These are phyloP conservation scores for Trichomonascaceae sp. DNA, from an alignment of 1,139 yeast genomes.

Conservation along the genomic window DNA sequence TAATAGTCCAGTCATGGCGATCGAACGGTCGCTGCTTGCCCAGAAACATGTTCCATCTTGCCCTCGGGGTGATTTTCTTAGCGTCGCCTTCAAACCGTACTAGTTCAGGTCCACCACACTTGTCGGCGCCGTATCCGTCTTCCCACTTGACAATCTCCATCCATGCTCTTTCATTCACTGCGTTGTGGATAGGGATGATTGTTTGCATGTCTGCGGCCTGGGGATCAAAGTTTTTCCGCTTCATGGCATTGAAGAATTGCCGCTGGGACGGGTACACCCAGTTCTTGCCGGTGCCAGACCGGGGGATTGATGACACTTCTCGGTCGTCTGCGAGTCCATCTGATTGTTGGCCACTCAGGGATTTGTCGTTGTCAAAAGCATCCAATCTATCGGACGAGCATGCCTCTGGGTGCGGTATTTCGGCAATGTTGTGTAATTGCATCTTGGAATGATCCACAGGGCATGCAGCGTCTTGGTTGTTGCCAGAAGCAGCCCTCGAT, in stretches of 20 bases:
- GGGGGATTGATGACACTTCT: conserved; percentile 72
- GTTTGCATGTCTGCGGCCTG: conserved; percentile 71
- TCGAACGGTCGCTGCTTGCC: conserved; percentile 76
- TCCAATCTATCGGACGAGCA: conserved; percentile 22
- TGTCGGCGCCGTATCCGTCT: conserved; percentile 36
- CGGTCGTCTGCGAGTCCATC: conserved; percentile 35
- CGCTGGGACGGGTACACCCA: conserved; percentile 96
- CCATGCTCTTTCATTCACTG: conserved; percentile 94
- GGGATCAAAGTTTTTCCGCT: conserved; percentile 81
- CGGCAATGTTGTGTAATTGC: conserved; percentile 9
- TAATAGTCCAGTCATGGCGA: conserved; percentile 91
- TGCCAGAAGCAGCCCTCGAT: conserved; percentile 1
- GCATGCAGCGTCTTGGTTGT: conserved; percentile 27
- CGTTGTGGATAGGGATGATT: conserved; percentile 87
- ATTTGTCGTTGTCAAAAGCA: conserved; percentile 14
- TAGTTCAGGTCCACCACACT: conserved; percentile 75
- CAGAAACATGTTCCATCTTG: conserved; percentile 54
- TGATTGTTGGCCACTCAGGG: conserved; percentile 46
- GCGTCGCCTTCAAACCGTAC: conserved; percentile 86
- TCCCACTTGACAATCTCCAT: conserved; percentile 78
- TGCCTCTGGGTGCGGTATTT: conserved; percentile 9
- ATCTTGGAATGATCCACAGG: conserved; percentile 46
- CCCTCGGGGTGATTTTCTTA: conserved; percentile 75
- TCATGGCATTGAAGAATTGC: conserved; percentile 91
- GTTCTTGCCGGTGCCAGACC: conserved; percentile 45